Evolutionary conservation across 2,329 filamentous ascomycete genomes (phyloP), one percentile per base, ranked within the genome.

Genomic region (Coleophoma eucalyptorum): DNA sequence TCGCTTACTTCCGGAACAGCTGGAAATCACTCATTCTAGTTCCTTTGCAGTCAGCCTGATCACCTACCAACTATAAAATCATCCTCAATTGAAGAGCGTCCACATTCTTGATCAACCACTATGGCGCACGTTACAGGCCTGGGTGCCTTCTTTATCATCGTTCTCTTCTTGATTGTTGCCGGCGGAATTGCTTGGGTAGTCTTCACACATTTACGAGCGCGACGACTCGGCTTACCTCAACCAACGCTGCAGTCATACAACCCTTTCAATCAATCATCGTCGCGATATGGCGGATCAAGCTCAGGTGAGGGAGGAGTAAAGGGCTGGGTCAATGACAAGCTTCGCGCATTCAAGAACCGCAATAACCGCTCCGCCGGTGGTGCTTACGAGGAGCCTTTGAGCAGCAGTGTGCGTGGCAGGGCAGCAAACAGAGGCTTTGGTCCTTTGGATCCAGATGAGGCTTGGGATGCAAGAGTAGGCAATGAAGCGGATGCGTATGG

Each of bases 391-490:
- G 74, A 76, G 60, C 71, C 78, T 5, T 67, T 68, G 41, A 70
- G 67, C 52, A 68, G 67, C 46, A 62, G 62, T 50, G 66, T 63
- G 13, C 55, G 63, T 37, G 68, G 67, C 49, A 56, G 67, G 33
- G 71, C 72, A 43, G 71, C 73, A 50, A 74, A 76, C 49, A 69
- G 80, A 49, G 82, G 82, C 19, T 85, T 87, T 66, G 83, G 84
- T 2, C 75, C 83, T 4, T 77, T 90, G 43, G 90, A 94, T 62
- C 88, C 88, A 1, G 90, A 95, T 65, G 89, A 92, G 63, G 89
- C 89, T 2, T 96, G 90, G 90, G 89, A 94, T 70, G 72, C 88
- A 56, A 77, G 88, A 53, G 89, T 95, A 4, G 88, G 87, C 51
- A 77, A 83, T 59, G 89, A 92, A 67, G 81, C 85, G 16, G 84